Conservation (phyloP, 2,329 filamentous ascomycete species). For the Aspergillus sp. region DNA sequence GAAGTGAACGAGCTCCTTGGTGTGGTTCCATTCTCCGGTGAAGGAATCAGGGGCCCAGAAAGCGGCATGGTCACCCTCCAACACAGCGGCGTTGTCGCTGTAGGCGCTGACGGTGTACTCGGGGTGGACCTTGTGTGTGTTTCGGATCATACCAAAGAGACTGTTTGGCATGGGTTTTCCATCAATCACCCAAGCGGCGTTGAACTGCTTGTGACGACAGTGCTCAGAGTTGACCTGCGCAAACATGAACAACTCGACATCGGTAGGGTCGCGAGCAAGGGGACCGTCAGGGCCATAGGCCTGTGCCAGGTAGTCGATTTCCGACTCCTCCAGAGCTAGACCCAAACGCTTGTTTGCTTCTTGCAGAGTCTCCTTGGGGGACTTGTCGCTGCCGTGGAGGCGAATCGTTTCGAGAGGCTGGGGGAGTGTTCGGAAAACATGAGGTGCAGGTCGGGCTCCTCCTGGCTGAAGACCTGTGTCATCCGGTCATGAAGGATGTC, state of each 20-base stretch:
- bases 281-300: conserved; percentile 63
- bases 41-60: conserved; percentile 86
- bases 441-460: conserved; percentile 62
- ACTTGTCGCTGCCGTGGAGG: conserved; percentile 61
- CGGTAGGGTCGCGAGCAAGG: conserved; percentile 63
- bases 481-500: conserved; percentile 85
- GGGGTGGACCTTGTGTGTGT: conserved; percentile 77
- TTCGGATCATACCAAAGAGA: conserved; percentile 93
- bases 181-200: conserved; percentile 93
- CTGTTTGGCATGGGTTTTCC: conserved; percentile 72
- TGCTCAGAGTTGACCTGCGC: conserved; percentile 99
- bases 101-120: conserved; percentile 90
- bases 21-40: conserved; percentile 82
- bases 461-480: conserved; percentile 74
- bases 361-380: conserved; percentile 67
- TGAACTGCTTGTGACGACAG: conserved; percentile 86
- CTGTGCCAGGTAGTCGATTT: conserved; percentile 92
- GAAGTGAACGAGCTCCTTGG: conserved; percentile 80
- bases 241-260: conserved; percentile 99
- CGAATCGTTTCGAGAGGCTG: conserved; percentile 69
- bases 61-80: conserved; percentile 65
- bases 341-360: conserved; percentile 81
- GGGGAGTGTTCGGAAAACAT: conserved; percentile 73
- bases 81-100: conserved; percentile 94
- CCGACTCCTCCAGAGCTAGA: conserved; percentile 77